Evolutionary conservation across 2,329 filamentous ascomycete genomes (phyloP), one percentile per base, ranked within the genome.

Genomic region (Seiridium unicorne): DNA sequence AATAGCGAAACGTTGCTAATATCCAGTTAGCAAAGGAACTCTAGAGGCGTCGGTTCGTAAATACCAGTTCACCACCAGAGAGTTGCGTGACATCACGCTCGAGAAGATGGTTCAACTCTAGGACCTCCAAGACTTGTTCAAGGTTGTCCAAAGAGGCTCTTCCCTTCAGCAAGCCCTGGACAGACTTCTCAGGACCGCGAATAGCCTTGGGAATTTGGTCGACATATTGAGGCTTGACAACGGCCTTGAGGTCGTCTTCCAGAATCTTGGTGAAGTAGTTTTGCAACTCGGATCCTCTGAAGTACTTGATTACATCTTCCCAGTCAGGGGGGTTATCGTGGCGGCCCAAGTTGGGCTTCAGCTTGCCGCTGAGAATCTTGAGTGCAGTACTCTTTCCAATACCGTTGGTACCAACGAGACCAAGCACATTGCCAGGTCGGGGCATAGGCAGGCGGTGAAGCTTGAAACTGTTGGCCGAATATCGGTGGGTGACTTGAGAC

Each of bases 391-490:
- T 97, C 87, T 99, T 99, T 79, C 95, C 95, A 71, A 98, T 99
- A 92, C 96, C 95, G 87, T 99, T 99, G 70, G 95, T 98, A 76
- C 95, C 96, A 49, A 99, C 96, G 57, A 99, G 85, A 57, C 51
- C 51, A 18, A 55, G 51, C 36, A 99, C 96, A 74, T 98, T 92
- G 64, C 95, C 95, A 38, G 95, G 94, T 62, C 95, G 89, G 64
- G 95, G 95, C 86, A 94, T 97, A 60, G 96, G 95, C 72, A 98
- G 84, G 70, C 96, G 89, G 79, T 99, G 95, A 67, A 99, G 88
- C 85, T 99, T 99, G 88, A 99, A 99, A 81, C 93, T 97, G 85
- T 99, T 99, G 76, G 95, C 94, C 59, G 94, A 96, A 83, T 99
- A 99, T 74, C 95, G 91, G 78, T 99, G 96, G 68, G 95, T 98